These are phyloP conservation scores for Oxytropis ochrocephala DNA, from an alignment of 306 rosid species.

Conservation along the genomic window DNA sequence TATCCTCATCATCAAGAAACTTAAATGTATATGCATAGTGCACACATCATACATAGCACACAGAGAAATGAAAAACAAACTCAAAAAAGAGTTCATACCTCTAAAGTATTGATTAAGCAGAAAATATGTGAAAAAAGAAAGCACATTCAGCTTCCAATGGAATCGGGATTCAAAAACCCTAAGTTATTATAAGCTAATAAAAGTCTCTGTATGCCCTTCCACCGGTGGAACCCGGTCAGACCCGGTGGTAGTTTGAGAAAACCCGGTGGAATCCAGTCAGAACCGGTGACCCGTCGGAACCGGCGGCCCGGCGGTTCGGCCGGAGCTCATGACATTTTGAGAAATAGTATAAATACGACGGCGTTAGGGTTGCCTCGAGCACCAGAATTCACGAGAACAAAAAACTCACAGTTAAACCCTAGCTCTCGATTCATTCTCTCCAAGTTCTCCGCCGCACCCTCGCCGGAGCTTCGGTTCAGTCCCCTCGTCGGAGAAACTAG, in stretches of 20 bases:
- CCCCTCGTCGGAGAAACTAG: neutral
- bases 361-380: neutral
- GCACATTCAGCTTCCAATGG: constrained; percentile 4
- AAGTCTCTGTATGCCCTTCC: neutral
- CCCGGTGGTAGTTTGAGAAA: neutral
- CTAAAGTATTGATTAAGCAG: neutral
- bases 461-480: neutral
- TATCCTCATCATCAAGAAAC: constrained; percentile 18
- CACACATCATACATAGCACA: neutral
- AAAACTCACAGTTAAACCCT: neutral
- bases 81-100: neutral
- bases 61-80: neutral
- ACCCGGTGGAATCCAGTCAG: no score
- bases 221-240: neutral
- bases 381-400: neutral
- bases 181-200: neutral
- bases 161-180: constrained; percentile 5
- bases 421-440: neutral
- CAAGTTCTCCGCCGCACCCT: neutral
- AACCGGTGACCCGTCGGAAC: neutral
- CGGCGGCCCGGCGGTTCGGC: no score
- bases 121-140: neutral
- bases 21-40: neutral
- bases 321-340: no score
- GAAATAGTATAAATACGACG: neutral